phyloP scores from a whole-genome alignment of 495 filamentous ascomycete genomes.

The Amorphotheca resinae region DNA sequence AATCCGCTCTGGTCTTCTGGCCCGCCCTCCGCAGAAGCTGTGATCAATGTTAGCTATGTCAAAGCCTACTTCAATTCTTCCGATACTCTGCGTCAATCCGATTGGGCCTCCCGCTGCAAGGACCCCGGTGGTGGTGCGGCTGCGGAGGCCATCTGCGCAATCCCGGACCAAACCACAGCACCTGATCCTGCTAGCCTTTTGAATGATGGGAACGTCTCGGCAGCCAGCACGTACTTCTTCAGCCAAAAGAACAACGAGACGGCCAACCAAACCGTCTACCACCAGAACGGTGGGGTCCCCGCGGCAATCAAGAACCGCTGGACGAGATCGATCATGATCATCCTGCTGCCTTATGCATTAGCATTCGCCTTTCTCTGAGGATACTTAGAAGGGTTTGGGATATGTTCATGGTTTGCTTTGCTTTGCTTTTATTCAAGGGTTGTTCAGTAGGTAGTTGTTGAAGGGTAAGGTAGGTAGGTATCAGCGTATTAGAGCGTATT shows the following conservation, averaged over 20 bases:
- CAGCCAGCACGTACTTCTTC: conserved; percentile 46
- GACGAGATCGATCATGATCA: not conserved
- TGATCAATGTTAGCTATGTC: conserved; percentile 48
- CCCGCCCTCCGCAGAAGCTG: conserved; percentile 47
- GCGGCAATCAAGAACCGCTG: not conserved
- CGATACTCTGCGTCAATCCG: conserved; percentile 25
- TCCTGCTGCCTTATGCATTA: not conserved
- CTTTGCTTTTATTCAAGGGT: not conserved
- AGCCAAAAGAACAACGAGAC: conserved; percentile 38
- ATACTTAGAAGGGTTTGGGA: not conserved
- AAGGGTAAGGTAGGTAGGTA: not conserved
- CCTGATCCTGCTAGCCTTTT: conserved; percentile 21
- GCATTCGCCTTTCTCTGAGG: not conserved
- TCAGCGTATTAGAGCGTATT: no score
- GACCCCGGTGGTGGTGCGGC: conserved; percentile 27
- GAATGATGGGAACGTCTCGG: conserved; percentile 12
- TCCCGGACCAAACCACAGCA: conserved; percentile 40
- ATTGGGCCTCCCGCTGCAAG: conserved; percentile 37
- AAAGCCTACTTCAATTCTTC: conserved; percentile 73
- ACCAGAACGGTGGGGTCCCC: not conserved
- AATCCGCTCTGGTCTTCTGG: conserved; percentile 55
- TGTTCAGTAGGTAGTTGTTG: not conserved
- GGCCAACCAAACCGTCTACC: conserved; percentile 43
- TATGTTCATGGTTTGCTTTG: not conserved
- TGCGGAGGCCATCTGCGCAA: conserved; percentile 37